Base-by-base conservation (phyloP, 768 basidiomycete species). In the Phaeotremella fagi region DNA sequence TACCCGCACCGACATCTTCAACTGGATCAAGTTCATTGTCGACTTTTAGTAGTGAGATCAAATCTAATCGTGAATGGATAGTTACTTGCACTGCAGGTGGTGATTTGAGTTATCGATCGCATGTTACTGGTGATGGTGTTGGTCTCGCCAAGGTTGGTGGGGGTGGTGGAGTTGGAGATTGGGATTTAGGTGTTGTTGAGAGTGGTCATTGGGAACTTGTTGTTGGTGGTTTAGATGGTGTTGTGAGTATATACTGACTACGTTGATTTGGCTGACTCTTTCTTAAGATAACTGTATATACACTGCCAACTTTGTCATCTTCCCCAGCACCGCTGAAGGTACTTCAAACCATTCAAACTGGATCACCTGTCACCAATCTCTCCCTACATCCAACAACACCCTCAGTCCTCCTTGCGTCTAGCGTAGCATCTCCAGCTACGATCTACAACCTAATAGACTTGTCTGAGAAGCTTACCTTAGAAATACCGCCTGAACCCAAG, bases 101-200 rank as follows among this genome's bases (percentile, higher is more conserved):
- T 16, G 67, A 69, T 11, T 22, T 63, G 5, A 52, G 44, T 14
- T 69, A 48, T 35, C 52, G 67, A 35, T 26, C 31, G 11, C 59
- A 63, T 54, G 22, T 14, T 7, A 22, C 9, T 27, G 33, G 35
- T n/a, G 50, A 43, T 11, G 29, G 43, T 12, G 52, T 33, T 7
- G 55, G 45, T 16, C 25, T 28, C 3, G 45, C 45, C 42, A 63
- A 55, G 29, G 62, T 64, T 4, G 60, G 66, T 9, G 42, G 54
- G 18, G 66, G 62, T 15, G 61, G 59, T n/a, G 59, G 57, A 22
- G 60, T 69, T 1, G 64, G 64, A 3, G 64, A 66, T 59, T 69
- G 68, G 68, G 68, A 69, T 50, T 26, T 69, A 36, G 52, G 57
- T 15, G 35, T 42, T 25, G 23, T 69, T 23, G 64, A 69, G 28